Percentiles rank a stretch among this genome's conserved stretches.
phyloP scores from a whole-genome alignment of 768 basidiomycete genomes.

The Tephrocybe sp. region DNA sequence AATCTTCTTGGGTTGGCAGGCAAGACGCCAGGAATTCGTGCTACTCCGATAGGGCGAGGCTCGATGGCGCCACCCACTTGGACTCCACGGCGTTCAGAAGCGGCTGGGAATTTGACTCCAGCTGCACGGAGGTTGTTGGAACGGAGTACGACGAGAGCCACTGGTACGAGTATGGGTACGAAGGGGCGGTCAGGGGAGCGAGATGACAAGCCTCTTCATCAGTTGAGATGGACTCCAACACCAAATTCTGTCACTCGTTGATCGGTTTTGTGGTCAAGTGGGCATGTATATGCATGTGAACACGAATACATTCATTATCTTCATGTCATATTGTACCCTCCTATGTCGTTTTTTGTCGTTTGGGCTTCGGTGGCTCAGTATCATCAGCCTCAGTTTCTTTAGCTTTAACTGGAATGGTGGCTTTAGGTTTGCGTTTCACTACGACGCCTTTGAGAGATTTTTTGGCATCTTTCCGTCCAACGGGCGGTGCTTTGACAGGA shows the following conservation, averaged over 20 bases:
- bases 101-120: constrained; percentile 78
- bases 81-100: constrained; percentile 75
- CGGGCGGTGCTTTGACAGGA: constrained; percentile 26
- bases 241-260: constrained; percentile 34
- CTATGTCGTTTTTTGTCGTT: constrained; percentile 54
- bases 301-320: no score
- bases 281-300: not conserved
- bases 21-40: constrained; percentile 35
- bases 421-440: constrained; percentile 71
- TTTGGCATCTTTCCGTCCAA: constrained; percentile 61
- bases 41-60: constrained; percentile 37
- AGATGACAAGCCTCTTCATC: constrained; percentile 65
- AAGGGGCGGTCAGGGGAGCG: constrained; percentile 58
- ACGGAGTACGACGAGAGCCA: constrained; percentile 63
- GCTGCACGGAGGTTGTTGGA: constrained; percentile 78
- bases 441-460: constrained; percentile 74
- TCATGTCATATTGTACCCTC: no score
- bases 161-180: constrained; percentile 56
- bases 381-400: constrained; percentile 13
- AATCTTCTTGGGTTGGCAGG: constrained; percentile 48
- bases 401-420: constrained; percentile 20
- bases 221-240: constrained; percentile 79
- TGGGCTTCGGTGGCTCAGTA: constrained; percentile 37
- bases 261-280: constrained; percentile 1
- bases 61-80: constrained; percentile 78